Conservation (phyloP, 192 early-diverging fungal species). For the Phycomyces nitens region DNA sequence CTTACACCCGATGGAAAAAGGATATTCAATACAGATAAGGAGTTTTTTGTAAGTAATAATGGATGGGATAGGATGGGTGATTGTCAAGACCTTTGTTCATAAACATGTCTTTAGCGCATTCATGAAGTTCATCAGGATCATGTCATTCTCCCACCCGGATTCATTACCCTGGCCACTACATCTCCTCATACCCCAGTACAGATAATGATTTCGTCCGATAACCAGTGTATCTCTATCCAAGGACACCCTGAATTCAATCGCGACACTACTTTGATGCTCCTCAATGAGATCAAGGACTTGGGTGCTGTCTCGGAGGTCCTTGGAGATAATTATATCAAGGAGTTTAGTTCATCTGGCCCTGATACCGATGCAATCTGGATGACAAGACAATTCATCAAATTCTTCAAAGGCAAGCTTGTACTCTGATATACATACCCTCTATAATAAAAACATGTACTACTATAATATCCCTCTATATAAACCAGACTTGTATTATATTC, state of each 20-base stretch:
- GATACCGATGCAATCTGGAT: constrained; percentile 34
- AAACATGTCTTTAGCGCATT: constrained; percentile 35
- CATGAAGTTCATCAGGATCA: constrained; percentile 70
- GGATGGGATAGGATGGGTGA: not conserved
- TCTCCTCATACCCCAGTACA: constrained; percentile 53
- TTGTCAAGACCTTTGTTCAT: not conserved
- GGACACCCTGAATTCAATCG: constrained; percentile 71
- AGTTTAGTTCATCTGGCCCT: constrained; percentile 8
- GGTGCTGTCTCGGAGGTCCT: constrained; percentile 35
- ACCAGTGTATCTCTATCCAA: constrained; percentile 60
- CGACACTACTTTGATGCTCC: constrained; percentile 36
- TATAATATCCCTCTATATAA: not conserved
- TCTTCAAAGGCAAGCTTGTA: constrained; percentile 10
- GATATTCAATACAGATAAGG: constrained; percentile 27
- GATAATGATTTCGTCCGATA: constrained; percentile 52
- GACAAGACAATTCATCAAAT: constrained; percentile 20
- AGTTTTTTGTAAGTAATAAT: constrained; percentile 21
- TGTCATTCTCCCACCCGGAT: constrained; percentile 57
- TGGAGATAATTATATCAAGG: constrained; percentile 17
- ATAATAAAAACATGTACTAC: not conserved
- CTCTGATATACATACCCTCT: not conserved
- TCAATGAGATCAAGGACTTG: constrained; percentile 25
- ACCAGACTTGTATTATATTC: too few relatives aligned
- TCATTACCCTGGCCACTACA: constrained; percentile 53
- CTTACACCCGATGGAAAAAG: constrained; percentile 38